Percentiles rank a stretch among this genome's conserved stretches.
phyloP scores from a whole-genome alignment of 2,329 filamentous ascomycete genomes.

The Paraphaeosphaeria sporulosa region DNA sequence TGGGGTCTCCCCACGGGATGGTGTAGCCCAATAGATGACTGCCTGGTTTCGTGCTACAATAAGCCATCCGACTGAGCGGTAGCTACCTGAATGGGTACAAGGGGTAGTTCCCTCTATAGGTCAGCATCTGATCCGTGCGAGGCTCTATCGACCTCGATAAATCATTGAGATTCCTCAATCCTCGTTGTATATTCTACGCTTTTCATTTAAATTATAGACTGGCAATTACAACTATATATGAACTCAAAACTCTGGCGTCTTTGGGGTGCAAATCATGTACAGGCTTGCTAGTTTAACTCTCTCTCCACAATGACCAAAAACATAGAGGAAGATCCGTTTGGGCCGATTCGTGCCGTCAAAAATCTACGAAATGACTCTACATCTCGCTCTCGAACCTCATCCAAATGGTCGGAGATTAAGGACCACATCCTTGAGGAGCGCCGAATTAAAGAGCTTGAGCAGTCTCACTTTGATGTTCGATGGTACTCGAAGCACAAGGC shows the following conservation, averaged over 20 bases:
- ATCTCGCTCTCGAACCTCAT: background rate
- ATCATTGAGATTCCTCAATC: background rate
- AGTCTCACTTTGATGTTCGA: slow-evolving; percentile 3
- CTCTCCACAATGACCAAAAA: background rate
- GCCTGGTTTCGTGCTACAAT: background rate
- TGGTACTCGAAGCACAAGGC: slow-evolving; percentile 7
- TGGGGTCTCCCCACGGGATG: background rate
- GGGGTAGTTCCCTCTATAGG: background rate
- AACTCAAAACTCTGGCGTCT: background rate
- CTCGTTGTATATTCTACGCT: background rate
- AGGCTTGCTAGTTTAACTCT: background rate
- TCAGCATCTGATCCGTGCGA: background rate
- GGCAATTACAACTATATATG: background rate
- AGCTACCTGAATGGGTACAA: background rate
- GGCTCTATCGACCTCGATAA: background rate
- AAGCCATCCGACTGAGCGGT: background rate
- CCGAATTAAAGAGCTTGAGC: slow-evolving; percentile 7
- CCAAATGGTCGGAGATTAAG: slow-evolving; percentile 9
- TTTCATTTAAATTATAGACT: background rate
- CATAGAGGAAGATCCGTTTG: background rate
- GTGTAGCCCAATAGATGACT: background rate
- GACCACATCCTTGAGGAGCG: slow-evolving; percentile 7
- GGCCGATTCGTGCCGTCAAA: slow-evolving; percentile 9
- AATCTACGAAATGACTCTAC: slow-evolving; percentile 10
- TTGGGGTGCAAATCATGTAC: background rate